A percentile compares a stretch with the other conserved stretches of the same genome.
These are phyloP conservation scores for Fraxinus latifolia DNA, from an alignment of 305 asterid genomes.

Conservation along the genomic window DNA sequence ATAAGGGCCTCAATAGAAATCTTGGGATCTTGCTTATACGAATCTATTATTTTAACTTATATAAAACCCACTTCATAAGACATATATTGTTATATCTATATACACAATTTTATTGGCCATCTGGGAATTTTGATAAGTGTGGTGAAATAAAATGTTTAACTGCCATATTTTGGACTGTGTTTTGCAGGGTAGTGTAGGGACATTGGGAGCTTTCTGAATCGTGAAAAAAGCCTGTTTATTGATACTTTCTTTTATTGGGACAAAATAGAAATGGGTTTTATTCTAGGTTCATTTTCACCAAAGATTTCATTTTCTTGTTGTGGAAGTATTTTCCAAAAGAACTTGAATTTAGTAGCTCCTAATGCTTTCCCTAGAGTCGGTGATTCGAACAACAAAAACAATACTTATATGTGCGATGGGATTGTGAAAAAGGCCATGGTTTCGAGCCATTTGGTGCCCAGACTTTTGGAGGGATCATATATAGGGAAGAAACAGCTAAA, in stretches of 20 bases:
- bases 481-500: constrained; percentile 43
- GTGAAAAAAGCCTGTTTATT: constrained; percentile 13
- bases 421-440: constrained; percentile 37
- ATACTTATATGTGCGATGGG: constrained; percentile 23
- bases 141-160: constrained; percentile 2
- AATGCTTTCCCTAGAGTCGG: constrained; percentile 38
- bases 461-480: constrained; percentile 54
- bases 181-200: constrained; percentile 35
- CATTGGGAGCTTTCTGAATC: constrained; percentile 15
- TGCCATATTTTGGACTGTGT: constrained; percentile 17
- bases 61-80: not conserved
- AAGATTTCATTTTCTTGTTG: constrained; percentile 47
- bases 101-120: not conserved
- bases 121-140: not conserved
- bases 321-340: constrained; percentile 37
- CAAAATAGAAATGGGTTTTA: constrained; percentile 42
- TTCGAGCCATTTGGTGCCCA: constrained; percentile 60
- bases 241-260: constrained; percentile 7
- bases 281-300: constrained; percentile 46
- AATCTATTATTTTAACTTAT: not conserved
- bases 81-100: not conserved
- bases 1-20: not conserved
- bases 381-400: constrained; percentile 35
- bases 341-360: constrained; percentile 34
- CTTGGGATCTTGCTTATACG: constrained; percentile 29